A percentile compares a stretch with the other conserved stretches of the same genome.
Conservation (phyloP, 495 filamentous ascomycete species). For the Antarctomyces pellizariae region DNA sequence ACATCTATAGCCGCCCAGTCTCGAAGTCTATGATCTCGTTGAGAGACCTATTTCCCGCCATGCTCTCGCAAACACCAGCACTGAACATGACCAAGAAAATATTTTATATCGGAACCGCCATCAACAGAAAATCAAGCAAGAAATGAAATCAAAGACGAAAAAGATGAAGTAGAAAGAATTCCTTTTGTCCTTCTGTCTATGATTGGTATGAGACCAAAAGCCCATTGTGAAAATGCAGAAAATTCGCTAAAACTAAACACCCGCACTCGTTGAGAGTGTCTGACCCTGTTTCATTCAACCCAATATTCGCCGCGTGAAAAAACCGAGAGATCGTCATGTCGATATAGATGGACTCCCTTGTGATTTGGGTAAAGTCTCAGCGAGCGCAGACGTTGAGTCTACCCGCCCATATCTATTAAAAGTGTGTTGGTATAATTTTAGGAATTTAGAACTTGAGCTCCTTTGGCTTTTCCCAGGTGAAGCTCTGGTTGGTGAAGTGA, state of each 20-base stretch:
- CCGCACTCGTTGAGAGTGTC: too few relatives aligned
- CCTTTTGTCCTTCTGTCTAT: too few relatives aligned
- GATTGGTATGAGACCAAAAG: too few relatives aligned
- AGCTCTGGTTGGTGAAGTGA: slow-evolving; percentile 97
- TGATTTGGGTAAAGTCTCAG: slow-evolving; percentile 8
- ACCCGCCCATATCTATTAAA: slow-evolving; percentile 13
- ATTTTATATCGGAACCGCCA: too few relatives aligned
- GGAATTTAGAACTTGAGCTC: slow-evolving; percentile 53
- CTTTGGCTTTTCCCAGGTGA: slow-evolving; percentile 98
- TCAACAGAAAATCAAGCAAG: too few relatives aligned
- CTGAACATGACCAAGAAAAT: slow-evolving; percentile 10
- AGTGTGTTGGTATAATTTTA: too few relatives aligned
- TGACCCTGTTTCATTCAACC: slow-evolving; percentile 6
- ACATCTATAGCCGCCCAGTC: neutral
- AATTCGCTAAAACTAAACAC: too few relatives aligned
- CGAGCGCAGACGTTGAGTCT: slow-evolving; percentile 21
- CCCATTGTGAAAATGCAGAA: too few relatives aligned
- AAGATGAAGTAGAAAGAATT: too few relatives aligned
- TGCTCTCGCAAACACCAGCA: slow-evolving; percentile 5
- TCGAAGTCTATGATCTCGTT: neutral
- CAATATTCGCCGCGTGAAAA: slow-evolving; percentile 11
- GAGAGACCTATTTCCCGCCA: too few relatives aligned
- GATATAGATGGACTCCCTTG: slow-evolving; percentile 10
- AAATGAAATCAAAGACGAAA: too few relatives aligned
- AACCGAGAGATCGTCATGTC: slow-evolving; percentile 13